phyloP scores from a whole-genome alignment of 768 basidiomycete genomes.

The Mycena filopes region DNA sequence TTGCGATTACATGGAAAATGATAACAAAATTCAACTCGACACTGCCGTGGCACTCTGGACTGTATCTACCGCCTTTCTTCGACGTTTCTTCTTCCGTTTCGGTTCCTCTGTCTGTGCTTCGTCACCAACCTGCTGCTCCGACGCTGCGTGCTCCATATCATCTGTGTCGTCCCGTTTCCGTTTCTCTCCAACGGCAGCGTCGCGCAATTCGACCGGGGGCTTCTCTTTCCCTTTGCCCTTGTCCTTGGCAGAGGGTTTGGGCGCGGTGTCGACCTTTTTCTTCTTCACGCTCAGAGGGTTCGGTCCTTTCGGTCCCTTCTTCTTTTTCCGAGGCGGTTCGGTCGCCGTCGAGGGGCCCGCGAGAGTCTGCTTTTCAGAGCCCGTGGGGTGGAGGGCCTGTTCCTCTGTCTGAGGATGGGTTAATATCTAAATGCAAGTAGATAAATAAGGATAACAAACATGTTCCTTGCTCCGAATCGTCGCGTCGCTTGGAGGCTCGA shows the following conservation, averaged over 20 bases:
- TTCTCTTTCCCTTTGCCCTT: slow-evolving; percentile 15
- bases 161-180: slow-evolving; percentile 31
- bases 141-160: background rate
- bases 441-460: slow-evolving; percentile 32
- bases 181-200: slow-evolving; percentile 27
- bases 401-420: slow-evolving; percentile 66
- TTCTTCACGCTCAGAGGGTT: slow-evolving; percentile 96
- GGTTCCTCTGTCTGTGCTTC: slow-evolving; percentile 21
- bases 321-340: slow-evolving; percentile 61
- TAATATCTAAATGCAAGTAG: background rate
- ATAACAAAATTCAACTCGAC: too few species aligned
- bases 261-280: slow-evolving; percentile 59
- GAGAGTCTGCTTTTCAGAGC: slow-evolving; percentile 56
- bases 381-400: slow-evolving; percentile 62
- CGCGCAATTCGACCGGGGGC: background rate
- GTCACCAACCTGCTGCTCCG: background rate
- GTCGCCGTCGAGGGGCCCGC: slow-evolving; percentile 47
- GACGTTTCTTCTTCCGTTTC: slow-evolving; percentile 30
- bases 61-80: slow-evolving; percentile 10
- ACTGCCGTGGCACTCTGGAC: too few species aligned
- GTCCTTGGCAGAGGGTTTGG: slow-evolving; percentile 21
- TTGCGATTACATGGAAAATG: too few species aligned
- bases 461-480: slow-evolving; percentile 78
- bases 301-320: slow-evolving; percentile 83
- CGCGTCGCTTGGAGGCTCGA: slow-evolving; percentile 87